phyloP scores from a whole-genome alignment of 2,329 filamentous ascomycete genomes.

The Diaporthe batatas region DNA sequence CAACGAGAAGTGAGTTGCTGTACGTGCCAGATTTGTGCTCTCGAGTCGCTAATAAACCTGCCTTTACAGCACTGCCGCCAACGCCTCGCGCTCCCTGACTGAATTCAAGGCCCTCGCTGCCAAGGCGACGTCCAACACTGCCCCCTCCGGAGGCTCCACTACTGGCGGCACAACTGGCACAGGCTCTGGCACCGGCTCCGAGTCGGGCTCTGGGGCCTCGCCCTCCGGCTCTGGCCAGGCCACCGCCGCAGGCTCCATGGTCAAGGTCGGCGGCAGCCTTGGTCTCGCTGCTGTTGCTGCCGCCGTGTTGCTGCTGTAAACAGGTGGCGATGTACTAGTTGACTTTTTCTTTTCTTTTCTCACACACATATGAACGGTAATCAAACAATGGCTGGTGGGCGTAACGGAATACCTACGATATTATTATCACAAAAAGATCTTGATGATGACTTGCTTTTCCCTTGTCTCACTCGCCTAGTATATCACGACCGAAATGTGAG shows the following conservation, averaged over 20 bases:
- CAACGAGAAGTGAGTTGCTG: conserved; percentile 74
- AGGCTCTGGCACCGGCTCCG: conserved; percentile 39
- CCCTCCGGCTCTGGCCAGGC: conserved; percentile 41
- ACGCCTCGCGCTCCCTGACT: conserved; percentile 64
- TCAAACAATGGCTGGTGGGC: conserved; percentile 29
- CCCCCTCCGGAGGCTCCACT: conserved; percentile 42
- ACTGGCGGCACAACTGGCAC: conserved; percentile 45
- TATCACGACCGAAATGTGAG: conserved; percentile 10
- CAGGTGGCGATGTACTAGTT: conserved; percentile 37
- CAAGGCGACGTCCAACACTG: conserved; percentile 42
- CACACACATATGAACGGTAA: conserved; percentile 25
- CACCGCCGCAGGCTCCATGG: conserved; percentile 48
- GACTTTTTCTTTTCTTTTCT: not conserved
- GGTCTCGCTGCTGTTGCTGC: conserved; percentile 60
- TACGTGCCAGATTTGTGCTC: not conserved
- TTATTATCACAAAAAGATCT: conserved; percentile 25
- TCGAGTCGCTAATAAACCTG: not conserved
- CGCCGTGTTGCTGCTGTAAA: conserved; percentile 59
- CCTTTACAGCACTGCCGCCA: conserved; percentile 59
- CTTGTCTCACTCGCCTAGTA: not conserved
- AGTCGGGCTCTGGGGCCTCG: not conserved
- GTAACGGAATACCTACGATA: conserved; percentile 29
- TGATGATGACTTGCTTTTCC: conserved; percentile 15
- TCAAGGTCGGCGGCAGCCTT: conserved; percentile 57
- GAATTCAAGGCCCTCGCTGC: conserved; percentile 61